Evolutionary conservation across 768 basidiomycete genomes (phyloP).

Genomic region (Podaxis pistillaris): DNA sequence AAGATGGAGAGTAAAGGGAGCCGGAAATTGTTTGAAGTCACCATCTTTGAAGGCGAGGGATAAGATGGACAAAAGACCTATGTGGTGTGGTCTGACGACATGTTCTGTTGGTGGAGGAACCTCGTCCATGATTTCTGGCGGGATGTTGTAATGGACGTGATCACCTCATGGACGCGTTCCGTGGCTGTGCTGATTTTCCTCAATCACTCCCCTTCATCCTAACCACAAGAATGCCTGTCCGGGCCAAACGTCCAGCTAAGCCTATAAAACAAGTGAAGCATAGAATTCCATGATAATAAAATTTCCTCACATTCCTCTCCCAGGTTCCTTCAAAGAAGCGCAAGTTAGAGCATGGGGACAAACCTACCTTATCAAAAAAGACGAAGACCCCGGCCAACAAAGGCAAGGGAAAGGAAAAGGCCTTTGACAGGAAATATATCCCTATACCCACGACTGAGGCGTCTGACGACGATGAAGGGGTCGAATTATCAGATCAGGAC

Average conservation of each 20-base stretch:
- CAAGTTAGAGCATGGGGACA: slow-evolving; percentile 30
- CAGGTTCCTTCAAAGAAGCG: slow-evolving; percentile 58
- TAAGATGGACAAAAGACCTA: slow-evolving; percentile 64
- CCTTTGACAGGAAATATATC: slow-evolving; percentile 57
- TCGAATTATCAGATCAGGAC: slow-evolving; percentile 68
- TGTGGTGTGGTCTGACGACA: slow-evolving; percentile 74
- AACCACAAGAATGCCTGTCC: slow-evolving; percentile 19
- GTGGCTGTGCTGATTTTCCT: slow-evolving; percentile 13
- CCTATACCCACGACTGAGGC: slow-evolving; percentile 51
- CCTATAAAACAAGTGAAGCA: slow-evolving; percentile 23
- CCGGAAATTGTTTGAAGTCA: slow-evolving; percentile 50
- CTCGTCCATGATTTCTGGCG: slow-evolving; percentile 35
- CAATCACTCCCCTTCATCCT: slow-evolving; percentile 22
- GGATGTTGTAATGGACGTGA: slow-evolving; percentile 1
- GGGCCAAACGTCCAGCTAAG: slow-evolving; percentile 33
- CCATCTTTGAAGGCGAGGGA: slow-evolving; percentile 62
- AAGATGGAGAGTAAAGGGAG: slow-evolving; percentile 58
- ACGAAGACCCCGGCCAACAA: slow-evolving; percentile 34
- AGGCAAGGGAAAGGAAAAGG: slow-evolving; percentile 48
- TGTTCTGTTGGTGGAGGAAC: slow-evolving; percentile 63
- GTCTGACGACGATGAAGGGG: slow-evolving; percentile 43
- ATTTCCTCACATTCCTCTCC: neutral
- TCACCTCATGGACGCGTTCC: slow-evolving; percentile 7
- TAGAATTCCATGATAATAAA: slow-evolving; percentile 12
- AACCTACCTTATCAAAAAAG: slow-evolving; percentile 23